Evolutionary conservation across 257 asterid species (phyloP).

Genomic region (Solanum arcanum): DNA sequence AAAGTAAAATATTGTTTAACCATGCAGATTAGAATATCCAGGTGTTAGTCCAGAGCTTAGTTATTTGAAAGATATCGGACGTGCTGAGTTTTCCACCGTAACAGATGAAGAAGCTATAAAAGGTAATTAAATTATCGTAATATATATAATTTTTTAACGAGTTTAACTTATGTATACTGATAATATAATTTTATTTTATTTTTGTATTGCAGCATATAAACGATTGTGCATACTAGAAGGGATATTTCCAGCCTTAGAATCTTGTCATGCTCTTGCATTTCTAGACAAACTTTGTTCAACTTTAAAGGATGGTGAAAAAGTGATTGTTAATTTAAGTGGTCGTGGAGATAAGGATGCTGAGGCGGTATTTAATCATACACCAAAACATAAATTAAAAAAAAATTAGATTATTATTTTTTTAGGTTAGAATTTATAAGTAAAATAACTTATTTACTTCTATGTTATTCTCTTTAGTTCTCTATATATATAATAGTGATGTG

Average conservation of each 20-base stretch:
- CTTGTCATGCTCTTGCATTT: slow-evolving; percentile 72
- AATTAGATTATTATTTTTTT: no score
- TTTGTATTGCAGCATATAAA: slow-evolving; percentile 30
- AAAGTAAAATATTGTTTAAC: background rate
- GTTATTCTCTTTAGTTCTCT: background rate
- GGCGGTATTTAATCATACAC: slow-evolving; percentile 18
- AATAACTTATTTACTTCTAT: background rate
- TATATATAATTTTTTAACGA: background rate
- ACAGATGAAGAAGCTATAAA: slow-evolving; percentile 63
- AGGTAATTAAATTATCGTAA: slow-evolving; percentile 23
- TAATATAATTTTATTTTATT: background rate
- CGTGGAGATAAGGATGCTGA: slow-evolving; percentile 71
- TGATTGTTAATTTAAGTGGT: slow-evolving; percentile 70
- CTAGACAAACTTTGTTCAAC: slow-evolving; percentile 44
- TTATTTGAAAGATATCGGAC: slow-evolving; percentile 58
- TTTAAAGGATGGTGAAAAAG: slow-evolving; percentile 36
- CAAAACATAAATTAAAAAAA: background rate
- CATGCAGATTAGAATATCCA: slow-evolving; percentile 60
- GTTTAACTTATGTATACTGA: background rate
- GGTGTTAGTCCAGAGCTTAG: slow-evolving; percentile 74
- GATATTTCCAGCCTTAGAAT: slow-evolving; percentile 62
- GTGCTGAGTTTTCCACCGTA: slow-evolving; percentile 42
- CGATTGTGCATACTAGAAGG: slow-evolving; percentile 55
- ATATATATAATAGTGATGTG: background rate
- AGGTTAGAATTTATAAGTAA: background rate